Evolutionary conservation across 2,329 filamentous ascomycete species (phyloP), one percentile per base, ranked within the genome.

Genomic region (Colletotrichum sp.): DNA sequence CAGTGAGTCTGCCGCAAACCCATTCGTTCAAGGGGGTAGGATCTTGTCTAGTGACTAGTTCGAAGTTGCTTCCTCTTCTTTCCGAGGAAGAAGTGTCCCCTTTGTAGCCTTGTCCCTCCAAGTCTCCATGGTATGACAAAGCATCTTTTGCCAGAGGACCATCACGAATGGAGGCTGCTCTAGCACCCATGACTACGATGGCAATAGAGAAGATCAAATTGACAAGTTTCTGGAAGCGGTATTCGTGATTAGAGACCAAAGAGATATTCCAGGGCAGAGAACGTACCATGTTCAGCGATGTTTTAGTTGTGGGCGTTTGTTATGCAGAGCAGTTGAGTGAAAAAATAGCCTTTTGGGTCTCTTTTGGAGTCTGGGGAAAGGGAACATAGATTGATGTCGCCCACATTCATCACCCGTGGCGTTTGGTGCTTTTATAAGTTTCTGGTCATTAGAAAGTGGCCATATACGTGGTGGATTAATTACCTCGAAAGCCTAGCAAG

Each of bases 191-290:
- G 39, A 1, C 3, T 44, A 9, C 1, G 18, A 44, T 44, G 39
- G 39, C 18, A 44, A n/a, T 0, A 44, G 39, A 44, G 8, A 44
- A 10, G 39, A n/a, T 44, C 5, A 44, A n/a, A 0, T 44, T 44
- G 9, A 44, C 39, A 44, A 44, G 39, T 1, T 44, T 44, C 5
- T 44, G 39, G 18, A 44, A 44, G 39, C 0, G 5, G 18, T 44
- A 4, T 1, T n/a, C 0, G 3, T n/a, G 3, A 10, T 44, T 6
- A 44, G 18, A 44, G 18, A 44, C 39, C 3, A n/a, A 44, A 0
- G 39, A 44, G 39, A 44, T 2, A 12, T 3, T 10, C 3, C 9
- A 44, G 5, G 39, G 5, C 3, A 44, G 39, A 18, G 8, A 44
- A 44, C 3, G 0, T 44, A 44, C 39, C 39, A 44, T 44, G 18